Evolutionary conservation across 306 rosid species (phyloP).

Genomic region (Mimosa bimucronata): DNA sequence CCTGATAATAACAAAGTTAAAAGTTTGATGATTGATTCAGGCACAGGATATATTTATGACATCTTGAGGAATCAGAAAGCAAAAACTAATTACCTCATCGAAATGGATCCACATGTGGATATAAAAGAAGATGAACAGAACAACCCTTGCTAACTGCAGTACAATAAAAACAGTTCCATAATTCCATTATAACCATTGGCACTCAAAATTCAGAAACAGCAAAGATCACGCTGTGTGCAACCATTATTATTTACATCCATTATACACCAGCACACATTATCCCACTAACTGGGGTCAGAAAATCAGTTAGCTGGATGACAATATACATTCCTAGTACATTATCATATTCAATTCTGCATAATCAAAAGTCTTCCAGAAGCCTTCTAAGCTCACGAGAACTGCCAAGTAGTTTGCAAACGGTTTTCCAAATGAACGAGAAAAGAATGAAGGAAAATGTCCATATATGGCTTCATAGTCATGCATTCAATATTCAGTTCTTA

Average conservation of each 20-base stretch:
- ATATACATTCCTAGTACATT: not conserved
- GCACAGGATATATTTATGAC: not conserved
- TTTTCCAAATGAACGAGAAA: not conserved
- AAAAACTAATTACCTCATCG: constrained; percentile 64
- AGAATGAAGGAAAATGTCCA: constrained; percentile 3
- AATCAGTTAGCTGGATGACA: constrained; percentile 8
- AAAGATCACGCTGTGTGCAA: not conserved
- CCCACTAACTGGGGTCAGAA: not conserved
- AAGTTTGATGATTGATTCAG: constrained; percentile 18
- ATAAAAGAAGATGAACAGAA: constrained; percentile 75
- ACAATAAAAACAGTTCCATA: constrained; percentile 16
- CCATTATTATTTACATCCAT: not conserved
- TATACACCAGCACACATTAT: not conserved
- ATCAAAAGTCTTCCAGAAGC: not conserved
- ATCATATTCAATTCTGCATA: constrained; percentile 14
- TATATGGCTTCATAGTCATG: constrained; percentile 2
- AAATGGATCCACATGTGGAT: constrained; percentile 74
- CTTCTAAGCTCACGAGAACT: constrained; percentile 22
- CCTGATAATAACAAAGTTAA: constrained; percentile 49
- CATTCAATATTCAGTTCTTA: constrained; percentile 14
- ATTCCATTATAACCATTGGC: not conserved
- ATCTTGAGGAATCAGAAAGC: constrained; percentile 21
- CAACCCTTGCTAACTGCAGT: constrained; percentile 79
- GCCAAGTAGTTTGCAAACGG: constrained; percentile 1
- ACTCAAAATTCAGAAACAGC: not conserved